Percentiles rank a stretch among this genome's conserved stretches.
Evolutionary conservation across 768 basidiomycete species (phyloP).

Genomic region (Suillus paluster): DNA sequence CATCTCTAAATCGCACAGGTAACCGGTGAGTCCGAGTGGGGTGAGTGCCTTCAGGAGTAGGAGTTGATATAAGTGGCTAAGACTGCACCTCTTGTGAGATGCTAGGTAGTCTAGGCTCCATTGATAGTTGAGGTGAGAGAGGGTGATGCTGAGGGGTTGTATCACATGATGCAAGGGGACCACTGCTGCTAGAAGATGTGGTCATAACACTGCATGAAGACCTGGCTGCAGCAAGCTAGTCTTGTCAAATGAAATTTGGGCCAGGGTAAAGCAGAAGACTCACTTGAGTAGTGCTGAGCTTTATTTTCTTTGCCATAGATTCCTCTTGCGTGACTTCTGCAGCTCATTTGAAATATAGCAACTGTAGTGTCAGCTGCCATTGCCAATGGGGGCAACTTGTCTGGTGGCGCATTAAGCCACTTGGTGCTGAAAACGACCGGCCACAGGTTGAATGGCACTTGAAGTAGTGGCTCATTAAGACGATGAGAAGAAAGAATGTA

Average conservation of each 20-base stretch:
- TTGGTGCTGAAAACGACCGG: constrained; percentile 5
- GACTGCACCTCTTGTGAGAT: background rate
- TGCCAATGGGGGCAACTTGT: constrained; percentile 8
- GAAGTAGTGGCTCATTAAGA: constrained; percentile 3
- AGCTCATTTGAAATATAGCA: background rate
- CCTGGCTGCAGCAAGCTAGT: background rate
- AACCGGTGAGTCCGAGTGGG: background rate
- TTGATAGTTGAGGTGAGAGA: background rate
- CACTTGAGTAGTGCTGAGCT: background rate
- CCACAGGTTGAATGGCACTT: constrained; percentile 8
- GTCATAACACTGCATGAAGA: background rate
- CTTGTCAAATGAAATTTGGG: background rate
- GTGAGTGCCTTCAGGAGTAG: background rate
- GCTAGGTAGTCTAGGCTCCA: background rate
- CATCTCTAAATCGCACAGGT: constrained; percentile 17
- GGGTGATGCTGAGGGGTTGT: background rate
- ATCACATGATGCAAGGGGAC: too few relatives aligned
- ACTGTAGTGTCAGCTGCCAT: background rate
- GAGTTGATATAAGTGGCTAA: background rate
- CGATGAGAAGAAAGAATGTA: too few relatives aligned
- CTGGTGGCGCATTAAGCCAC: constrained; percentile 9
- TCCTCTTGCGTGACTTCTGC: background rate
- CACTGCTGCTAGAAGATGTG: background rate
- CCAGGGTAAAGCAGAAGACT: background rate
- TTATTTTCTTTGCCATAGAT: too few relatives aligned